These are phyloP conservation scores for Thielaviopsis musarum DNA, from an alignment of 2,329 filamentous ascomycete genomes.

Conservation along the genomic window DNA sequence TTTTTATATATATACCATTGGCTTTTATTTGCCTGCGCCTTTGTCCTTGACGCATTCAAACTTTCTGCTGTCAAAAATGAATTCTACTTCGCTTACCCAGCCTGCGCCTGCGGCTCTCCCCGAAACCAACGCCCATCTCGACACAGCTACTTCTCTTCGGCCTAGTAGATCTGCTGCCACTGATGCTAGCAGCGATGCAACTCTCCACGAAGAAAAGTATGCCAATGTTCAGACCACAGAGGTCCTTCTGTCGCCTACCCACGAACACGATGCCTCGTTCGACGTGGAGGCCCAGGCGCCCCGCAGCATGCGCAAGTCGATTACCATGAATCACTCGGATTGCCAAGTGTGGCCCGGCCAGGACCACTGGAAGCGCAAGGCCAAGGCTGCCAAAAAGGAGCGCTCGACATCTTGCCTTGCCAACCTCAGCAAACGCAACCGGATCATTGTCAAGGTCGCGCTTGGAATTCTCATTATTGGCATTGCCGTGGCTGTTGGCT, in stretches of 20 bases:
- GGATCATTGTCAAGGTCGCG: slow-evolving; percentile 36
- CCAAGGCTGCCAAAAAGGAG: slow-evolving; percentile 36
- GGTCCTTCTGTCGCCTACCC: slow-evolving; percentile 28
- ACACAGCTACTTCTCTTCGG: slow-evolving; percentile 3
- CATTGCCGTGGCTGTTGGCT: slow-evolving; percentile 36
- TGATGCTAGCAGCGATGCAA: slow-evolving; percentile 11
- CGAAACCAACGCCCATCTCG: neutral
- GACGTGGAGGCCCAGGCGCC: slow-evolving; percentile 34
- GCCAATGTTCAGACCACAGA: slow-evolving; percentile 21
- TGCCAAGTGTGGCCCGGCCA: slow-evolving; percentile 43
- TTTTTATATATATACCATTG: too few species aligned
- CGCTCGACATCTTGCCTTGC: slow-evolving; percentile 36
- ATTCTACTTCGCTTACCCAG: too few species aligned
- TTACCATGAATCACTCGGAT: slow-evolving; percentile 27
- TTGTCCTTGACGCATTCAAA: too few species aligned
- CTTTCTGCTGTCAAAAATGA: too few species aligned
- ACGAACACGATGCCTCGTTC: slow-evolving; percentile 30
- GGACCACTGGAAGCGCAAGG: slow-evolving; percentile 42
- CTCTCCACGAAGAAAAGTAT: slow-evolving; percentile 15
- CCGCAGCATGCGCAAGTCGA: slow-evolving; percentile 19
- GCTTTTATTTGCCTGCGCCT: too few species aligned
- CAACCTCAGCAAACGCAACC: slow-evolving; percentile 34
- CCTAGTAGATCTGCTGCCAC: slow-evolving; percentile 6
- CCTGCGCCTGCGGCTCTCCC: slow-evolving; percentile 3
- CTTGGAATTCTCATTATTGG: slow-evolving; percentile 36